phyloP scores from a whole-genome alignment of 2,329 filamentous ascomycete species.

The Catunica adiposa region DNA sequence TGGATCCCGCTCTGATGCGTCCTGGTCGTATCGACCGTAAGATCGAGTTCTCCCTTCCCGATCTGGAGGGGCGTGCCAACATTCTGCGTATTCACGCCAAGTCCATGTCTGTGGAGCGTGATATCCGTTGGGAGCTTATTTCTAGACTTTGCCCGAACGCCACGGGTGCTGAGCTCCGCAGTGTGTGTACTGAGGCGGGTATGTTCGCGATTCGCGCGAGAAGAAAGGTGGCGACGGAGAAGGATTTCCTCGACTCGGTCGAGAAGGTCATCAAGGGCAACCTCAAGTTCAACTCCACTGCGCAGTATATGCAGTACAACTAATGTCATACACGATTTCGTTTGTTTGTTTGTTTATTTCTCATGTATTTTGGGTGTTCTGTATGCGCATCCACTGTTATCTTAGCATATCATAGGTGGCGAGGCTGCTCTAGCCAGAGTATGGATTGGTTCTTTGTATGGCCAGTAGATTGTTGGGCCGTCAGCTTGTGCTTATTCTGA shows the following conservation, averaged over 20 bases:
- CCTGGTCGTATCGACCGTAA: conserved; percentile 95
- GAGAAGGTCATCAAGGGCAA: conserved; percentile 99
- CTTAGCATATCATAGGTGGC: too few species aligned
- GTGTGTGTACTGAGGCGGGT: conserved; percentile 92
- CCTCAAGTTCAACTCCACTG: conserved; percentile 97
- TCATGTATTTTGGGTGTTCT: not conserved
- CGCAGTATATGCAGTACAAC: conserved; percentile 98
- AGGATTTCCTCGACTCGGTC: conserved; percentile 93
- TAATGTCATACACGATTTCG: conserved; percentile 29
- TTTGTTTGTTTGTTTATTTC: conserved; percentile 1
- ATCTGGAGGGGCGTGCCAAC: conserved; percentile 92
- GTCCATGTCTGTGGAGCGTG: conserved; percentile 97
- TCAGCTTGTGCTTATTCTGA: too few species aligned
- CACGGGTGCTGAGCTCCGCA: conserved; percentile 87
- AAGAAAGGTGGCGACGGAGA: conserved; percentile 95
- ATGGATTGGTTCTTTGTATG: too few species aligned
- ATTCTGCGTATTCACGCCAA: conserved; percentile 97
- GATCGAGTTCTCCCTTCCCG: conserved; percentile 95
- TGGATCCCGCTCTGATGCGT: conserved; percentile 94
- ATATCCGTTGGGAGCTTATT: conserved; percentile 98
- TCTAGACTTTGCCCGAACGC: conserved; percentile 93
- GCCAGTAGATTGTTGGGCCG: too few species aligned
- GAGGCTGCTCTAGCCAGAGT: too few species aligned
- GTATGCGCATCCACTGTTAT: too few species aligned
- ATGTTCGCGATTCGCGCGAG: conserved; percentile 95